phyloP scores from a whole-genome alignment of 2,329 filamentous ascomycete species.

The Fonsecaea nubica region DNA sequence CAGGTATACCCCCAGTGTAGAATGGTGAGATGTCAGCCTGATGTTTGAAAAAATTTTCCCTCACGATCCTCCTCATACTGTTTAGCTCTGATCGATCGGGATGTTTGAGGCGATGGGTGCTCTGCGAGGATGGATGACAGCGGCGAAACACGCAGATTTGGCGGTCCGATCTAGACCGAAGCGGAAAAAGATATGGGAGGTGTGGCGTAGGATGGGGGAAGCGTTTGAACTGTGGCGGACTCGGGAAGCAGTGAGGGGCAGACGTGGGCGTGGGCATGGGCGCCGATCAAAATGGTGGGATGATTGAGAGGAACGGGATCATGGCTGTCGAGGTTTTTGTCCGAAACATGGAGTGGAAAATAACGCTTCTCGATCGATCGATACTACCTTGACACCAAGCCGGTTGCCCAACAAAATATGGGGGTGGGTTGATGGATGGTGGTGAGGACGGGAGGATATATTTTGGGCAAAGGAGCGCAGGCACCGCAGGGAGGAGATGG shows the following conservation, averaged over 20 bases:
- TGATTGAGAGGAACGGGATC: conserved; percentile 1
- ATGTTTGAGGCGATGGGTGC: neutral
- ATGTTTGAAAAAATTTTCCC: neutral
- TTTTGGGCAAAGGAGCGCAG: neutral
- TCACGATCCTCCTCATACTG: neutral
- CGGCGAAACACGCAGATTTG: conserved; percentile 21
- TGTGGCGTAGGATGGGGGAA: conserved; percentile 1
- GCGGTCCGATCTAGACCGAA: conserved; percentile 27
- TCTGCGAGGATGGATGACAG: neutral
- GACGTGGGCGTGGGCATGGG: conserved; percentile 6
- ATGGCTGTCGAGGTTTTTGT: conserved; percentile 7
- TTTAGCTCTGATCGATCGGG: neutral
- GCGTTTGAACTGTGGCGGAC: conserved; percentile 9
- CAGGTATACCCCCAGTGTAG: neutral
- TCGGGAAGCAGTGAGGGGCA: conserved; percentile 1
- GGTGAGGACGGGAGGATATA: conserved; percentile 4
- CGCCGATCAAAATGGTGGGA: conserved; percentile 13
- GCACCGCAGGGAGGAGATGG: no score
- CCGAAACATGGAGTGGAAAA: conserved; percentile 1
- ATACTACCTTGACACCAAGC: conserved; percentile 11
- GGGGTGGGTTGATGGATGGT: neutral
- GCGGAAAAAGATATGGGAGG: conserved; percentile 10
- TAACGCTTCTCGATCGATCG: conserved; percentile 10
- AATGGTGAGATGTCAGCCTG: neutral
- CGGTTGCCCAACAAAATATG: conserved; percentile 16